Evolutionary conservation across 1,139 yeast genomes (phyloP), one percentile per base, ranked within the genome.

Genomic region (Yamadazyma buinensis): DNA sequence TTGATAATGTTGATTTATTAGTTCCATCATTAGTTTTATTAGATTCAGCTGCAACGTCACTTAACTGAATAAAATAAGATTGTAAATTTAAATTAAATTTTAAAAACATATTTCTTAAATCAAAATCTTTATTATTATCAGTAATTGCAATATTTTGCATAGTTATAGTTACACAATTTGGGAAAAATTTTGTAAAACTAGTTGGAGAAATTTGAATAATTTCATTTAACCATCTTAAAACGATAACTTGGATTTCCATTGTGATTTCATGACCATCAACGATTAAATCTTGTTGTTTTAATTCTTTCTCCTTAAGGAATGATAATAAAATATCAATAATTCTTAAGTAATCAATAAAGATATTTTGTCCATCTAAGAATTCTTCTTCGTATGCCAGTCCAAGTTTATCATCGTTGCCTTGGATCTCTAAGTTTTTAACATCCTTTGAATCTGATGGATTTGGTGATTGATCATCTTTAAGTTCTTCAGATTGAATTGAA

Each of bases 331-430:
- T 88, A 37, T 80, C 86, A 32, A 88, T 81, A 31, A 92, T 81
- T 47, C 78, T 84, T 4, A 88, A 78, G 49, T 80, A 87, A 57
- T 90, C 94, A 32, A 92, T 72, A 41, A 76, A 77, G 15, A 88
- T 81, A 52, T 92, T 95, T 53, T 88, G 96, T 0, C 97, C 97
- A 3, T 86, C 86, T 13, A 82, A 67, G 8, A 79, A 60, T 5
- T 79, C 85, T 32, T 55, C 64, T 8, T 49, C 50, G n/a, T 45
- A 51, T 7, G 35, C 42, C 8, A 32, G 32, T 14, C 30, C 33
- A 1, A 30, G 38, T 8, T 30, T 28, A 15, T 35, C 38, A 15
- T 20, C 9, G 7, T 8, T 6, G 7, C 30, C 14, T 15, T 20
- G n/a, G 2, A 18, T 26, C n/a, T 24, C 8, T 17, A n/a, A n/a